phyloP scores from a whole-genome alignment of 257 asterid genomes.

The Scutellaria baicalensis region DNA sequence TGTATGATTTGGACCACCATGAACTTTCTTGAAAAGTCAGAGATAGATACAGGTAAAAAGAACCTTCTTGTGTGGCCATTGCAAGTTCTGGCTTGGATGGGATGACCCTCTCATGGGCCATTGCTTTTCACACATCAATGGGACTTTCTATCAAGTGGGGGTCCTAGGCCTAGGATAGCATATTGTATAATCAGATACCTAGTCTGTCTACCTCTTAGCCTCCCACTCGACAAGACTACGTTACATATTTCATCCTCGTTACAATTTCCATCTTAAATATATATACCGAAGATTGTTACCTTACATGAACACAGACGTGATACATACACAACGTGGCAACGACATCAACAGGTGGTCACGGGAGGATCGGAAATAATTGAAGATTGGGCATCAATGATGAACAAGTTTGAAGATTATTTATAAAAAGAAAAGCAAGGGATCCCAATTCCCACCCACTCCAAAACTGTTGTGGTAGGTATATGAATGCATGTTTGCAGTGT shows the following conservation, averaged over 20 bases:
- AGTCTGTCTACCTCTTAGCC: too few species aligned
- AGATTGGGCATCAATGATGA: constrained; percentile 26
- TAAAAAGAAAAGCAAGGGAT: not conserved
- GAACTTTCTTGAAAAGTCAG: not conserved
- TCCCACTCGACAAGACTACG: not conserved
- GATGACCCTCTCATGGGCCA: constrained; percentile 2
- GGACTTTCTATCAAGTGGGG: too few species aligned
- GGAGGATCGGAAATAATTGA: not conserved
- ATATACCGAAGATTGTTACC: not conserved
- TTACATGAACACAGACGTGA: too few species aligned
- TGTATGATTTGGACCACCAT: constrained; percentile 8
- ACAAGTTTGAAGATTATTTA: constrained; percentile 20
- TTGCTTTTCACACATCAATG: too few species aligned
- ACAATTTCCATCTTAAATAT: not conserved
- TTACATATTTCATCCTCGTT: not conserved
- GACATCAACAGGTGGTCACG: not conserved
- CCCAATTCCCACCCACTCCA: constrained; percentile 10
- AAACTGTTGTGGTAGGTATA: constrained; percentile 22
- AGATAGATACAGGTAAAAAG: not conserved
- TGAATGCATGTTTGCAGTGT: constrained; percentile 14
- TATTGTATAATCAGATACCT: too few species aligned
- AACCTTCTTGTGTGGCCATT: constrained; percentile 11
- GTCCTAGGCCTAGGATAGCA: too few species aligned
- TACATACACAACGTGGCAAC: too few species aligned
- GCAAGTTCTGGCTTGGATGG: constrained; percentile 15